Evolutionary conservation across 1,284 basidiomycete genomes (phyloP), one percentile per base, ranked within the genome.

Genomic region (Malassezia caprae): DNA sequence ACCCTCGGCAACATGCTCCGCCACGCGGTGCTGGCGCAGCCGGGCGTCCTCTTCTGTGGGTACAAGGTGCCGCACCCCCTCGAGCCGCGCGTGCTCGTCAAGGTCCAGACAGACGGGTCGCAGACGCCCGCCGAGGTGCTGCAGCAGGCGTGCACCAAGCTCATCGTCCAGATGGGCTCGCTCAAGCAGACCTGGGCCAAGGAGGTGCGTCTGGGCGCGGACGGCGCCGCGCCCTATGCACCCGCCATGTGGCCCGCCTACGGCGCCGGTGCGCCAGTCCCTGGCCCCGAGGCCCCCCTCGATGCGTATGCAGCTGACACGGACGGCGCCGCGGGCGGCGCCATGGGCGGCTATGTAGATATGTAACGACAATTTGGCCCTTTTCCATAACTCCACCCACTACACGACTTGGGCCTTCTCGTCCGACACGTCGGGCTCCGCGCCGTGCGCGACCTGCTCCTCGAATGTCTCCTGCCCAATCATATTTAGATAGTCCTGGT

Each of bases 41-140:
- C 68, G 3, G 64, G 62, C n/a, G 66, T 74, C 6, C 83, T 93
- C 57, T 98, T 98, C 74, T 90, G 90, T 2, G 93, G 93, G 0
- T 96, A 96, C 83, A 90, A 91, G 79, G 89, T 93, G 34, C 90
- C 93, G 0, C 93, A 96, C 69, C 93, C 94, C 1, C 82, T 96
- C 17, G 88, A 96, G 62, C 90, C 93, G 8, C 82, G 90, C 69
- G 93, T 96, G 76, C 80, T 87, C 35, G 82, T 98, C 76, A 96
- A 94, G 76, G 84, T 96, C 58, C 93, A 96, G 77, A 96, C 90
- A 1, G 90, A 96, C 76, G 90, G 90, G 23, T 80, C 82, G 0
- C 75, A 85, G 45, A 87, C 90, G 19, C 90, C 93, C 0, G 82
- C 87, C 58, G 84, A 83, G 42, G 83, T 85, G 17, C 82, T 98